Conservation (phyloP, 345 rosid species). For the Dovyalis caffra region DNA sequence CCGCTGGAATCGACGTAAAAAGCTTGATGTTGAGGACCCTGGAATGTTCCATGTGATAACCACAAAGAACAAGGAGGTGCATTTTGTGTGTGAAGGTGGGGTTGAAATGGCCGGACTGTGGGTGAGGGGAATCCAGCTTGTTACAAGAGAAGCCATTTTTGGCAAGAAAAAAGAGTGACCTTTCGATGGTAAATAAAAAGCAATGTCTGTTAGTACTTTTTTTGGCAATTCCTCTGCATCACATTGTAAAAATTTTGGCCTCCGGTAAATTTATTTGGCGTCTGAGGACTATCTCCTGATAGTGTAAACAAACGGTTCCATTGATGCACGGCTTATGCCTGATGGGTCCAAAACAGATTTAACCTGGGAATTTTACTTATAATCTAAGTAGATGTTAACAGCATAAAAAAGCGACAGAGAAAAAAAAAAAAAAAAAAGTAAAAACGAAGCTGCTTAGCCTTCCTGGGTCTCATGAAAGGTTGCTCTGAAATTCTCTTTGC, state of each 20-base stretch:
- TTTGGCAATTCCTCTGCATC: neutral
- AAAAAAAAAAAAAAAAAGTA: too few relatives aligned
- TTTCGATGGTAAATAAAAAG: neutral
- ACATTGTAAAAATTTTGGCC: neutral
- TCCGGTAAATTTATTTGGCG: neutral
- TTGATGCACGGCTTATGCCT: too few relatives aligned
- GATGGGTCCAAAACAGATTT: too few relatives aligned
- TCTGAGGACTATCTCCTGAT: too few relatives aligned
- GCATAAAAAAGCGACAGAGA: too few relatives aligned
- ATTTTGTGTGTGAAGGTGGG: conserved; percentile 83
- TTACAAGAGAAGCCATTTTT: conserved; percentile 53
- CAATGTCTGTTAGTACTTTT: neutral
- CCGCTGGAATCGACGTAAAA: conserved; percentile 44
- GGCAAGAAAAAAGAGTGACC: conserved; percentile 1
- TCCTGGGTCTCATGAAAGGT: too few relatives aligned
- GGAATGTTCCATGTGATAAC: conserved; percentile 77
- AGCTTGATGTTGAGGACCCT: conserved; percentile 39
- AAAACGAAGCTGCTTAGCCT: too few relatives aligned
- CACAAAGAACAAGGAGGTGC: conserved; percentile 65
- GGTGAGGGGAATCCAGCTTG: conserved; percentile 90
- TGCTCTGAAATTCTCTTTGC: too few relatives aligned
- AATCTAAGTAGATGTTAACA: too few relatives aligned
- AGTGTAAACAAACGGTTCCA: too few relatives aligned
- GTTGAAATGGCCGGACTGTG: conserved; percentile 70
- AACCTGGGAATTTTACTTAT: too few relatives aligned